phyloP scores from a whole-genome alignment of 176 grass and related monocot genomes.

The Musa acuminata region DNA sequence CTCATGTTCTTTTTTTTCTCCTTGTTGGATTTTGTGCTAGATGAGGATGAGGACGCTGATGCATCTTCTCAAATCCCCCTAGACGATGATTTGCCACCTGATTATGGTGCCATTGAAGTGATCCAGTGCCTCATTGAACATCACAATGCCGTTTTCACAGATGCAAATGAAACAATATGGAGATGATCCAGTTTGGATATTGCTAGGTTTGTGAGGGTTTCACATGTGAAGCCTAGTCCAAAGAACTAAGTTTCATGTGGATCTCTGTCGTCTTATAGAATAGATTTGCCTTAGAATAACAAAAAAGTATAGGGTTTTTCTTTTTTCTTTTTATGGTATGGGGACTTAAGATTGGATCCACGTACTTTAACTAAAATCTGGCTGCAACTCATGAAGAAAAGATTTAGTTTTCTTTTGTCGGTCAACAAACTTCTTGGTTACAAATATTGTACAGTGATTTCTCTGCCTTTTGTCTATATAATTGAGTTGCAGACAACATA shows the following conservation, averaged over 20 bases:
- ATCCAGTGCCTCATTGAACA: conserved; percentile 92
- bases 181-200: conserved; percentile 28
- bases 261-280: too few relatives aligned
- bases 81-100: conserved; percentile 60
- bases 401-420: neutral
- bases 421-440: neutral
- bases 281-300: too few relatives aligned
- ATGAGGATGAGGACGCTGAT: conserved; percentile 46
- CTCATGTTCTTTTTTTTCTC: conserved; percentile 2
- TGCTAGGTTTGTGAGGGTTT: neutral
- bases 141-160: conserved; percentile 87
- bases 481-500: too few relatives aligned
- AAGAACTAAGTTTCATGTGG: neutral
- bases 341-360: neutral
- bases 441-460: neutral
- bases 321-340: too few relatives aligned
- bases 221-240: neutral
- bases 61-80: conserved; percentile 80
- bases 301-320: too few relatives aligned
- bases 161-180: conserved; percentile 74
- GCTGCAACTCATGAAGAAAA: neutral
- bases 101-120: conserved; percentile 90
- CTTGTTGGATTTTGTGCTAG: conserved; percentile 30
- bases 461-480: neutral
- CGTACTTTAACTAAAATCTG: neutral